Evolutionary conservation across 805 yeast species (phyloP), one percentile per base, ranked within the genome.

Genomic region (Candida sakaeoensis): DNA sequence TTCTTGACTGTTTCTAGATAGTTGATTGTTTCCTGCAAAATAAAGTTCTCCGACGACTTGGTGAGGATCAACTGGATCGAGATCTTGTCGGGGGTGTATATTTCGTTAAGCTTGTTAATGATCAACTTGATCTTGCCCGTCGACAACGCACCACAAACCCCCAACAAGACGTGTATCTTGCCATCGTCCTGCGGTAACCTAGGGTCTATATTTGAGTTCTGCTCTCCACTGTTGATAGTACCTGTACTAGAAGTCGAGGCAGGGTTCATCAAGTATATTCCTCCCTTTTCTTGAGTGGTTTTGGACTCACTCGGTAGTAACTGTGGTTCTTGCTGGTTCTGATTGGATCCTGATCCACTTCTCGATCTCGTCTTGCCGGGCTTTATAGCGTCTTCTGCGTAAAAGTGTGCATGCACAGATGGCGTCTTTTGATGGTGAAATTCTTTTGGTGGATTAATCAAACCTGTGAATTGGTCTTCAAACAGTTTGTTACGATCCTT

Each of bases 351-450:
- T 9, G 72, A 65, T 6, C 70, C 68, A 46, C 72, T 66, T 40
- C 74, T 54, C 2, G 71, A 64, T 28, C 71, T 41, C 38, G 47
- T 58, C 41, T 65, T 66, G 8, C 50, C 57, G 5, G 61, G 80
- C 52, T 77, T 81, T n/a, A 78, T 55, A 1, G 82, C 70, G 41
- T 84, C 90, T 45, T 80, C 85, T 8, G 79, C 80, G 48, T 73
- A 75, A 55, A 85, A 85, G 60, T 85, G 95, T 0, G 93, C 89
- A 60, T 85, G 95, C 46, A 82, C 81, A 1, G 85, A 74, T 13
- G 84, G 72, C 15, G 74, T 55, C 55, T 78, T 74, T 49, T 75
- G 75, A 52, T 76, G 83, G 2, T 46, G 35, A 25, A 53, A 47
- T 8, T 53, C 56, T 10, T 38, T 48, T 4, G 73, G 72, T 3